phyloP scores from a whole-genome alignment of 1,284 basidiomycete species.

The Pseudozyma flocculosa region DNA sequence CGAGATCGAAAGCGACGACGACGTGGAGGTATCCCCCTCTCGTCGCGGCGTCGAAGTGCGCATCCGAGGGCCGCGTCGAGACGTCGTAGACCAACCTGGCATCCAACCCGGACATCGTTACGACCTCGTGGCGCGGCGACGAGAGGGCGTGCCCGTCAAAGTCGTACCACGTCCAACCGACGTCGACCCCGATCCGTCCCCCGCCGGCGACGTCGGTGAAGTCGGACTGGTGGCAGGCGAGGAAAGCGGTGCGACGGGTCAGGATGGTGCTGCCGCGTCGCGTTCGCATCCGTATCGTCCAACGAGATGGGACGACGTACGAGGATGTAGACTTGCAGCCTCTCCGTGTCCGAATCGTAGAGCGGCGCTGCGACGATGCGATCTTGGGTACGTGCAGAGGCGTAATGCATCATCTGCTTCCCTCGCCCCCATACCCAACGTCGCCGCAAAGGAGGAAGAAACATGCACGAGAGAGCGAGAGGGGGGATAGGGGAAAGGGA shows the following conservation, averaged over 20 bases:
- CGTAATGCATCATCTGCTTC: constrained; percentile 61
- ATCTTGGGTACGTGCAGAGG: constrained; percentile 62
- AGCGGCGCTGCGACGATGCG: constrained; percentile 65
- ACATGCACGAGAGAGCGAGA: too few species aligned
- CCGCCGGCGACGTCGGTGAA: background rate
- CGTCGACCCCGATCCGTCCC: background rate
- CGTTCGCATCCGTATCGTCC: too few species aligned
- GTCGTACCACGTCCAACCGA: constrained; percentile 14
- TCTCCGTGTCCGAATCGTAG: constrained; percentile 62
- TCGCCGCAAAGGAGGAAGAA: too few species aligned
- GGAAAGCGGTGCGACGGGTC: too few species aligned
- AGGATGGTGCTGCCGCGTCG: too few species aligned
- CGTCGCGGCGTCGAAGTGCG: too few species aligned
- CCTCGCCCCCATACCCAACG: too few species aligned
- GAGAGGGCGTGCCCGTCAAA: constrained; percentile 60
- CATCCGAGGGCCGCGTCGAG: constrained; percentile 63
- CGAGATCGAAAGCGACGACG: too few species aligned
- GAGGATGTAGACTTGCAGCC: constrained; percentile 63
- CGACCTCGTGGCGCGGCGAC: background rate
- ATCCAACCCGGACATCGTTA: constrained; percentile 55
- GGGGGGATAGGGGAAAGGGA: too few species aligned
- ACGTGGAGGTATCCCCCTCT: constrained; percentile 31
- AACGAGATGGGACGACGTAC: constrained; percentile 2
- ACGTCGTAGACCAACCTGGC: constrained; percentile 60
- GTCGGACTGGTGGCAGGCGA: constrained; percentile 5